Evolutionary conservation across 2,329 filamentous ascomycete genomes (phyloP).

Genomic region (Epichloe gansuensis): DNA sequence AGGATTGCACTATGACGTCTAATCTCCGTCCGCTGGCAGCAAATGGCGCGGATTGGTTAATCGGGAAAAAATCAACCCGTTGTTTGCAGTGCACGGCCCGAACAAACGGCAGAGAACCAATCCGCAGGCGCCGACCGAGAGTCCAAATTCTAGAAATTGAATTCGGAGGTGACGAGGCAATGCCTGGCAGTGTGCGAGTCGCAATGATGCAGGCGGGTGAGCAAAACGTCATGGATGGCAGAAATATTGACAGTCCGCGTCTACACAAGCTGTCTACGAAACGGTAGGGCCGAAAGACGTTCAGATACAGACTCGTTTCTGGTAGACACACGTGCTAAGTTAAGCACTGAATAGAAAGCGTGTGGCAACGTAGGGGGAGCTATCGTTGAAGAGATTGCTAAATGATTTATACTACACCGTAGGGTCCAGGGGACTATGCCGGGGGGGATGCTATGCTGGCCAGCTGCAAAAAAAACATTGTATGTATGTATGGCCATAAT

Average conservation of each 20-base stretch:
- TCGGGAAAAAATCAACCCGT: neutral
- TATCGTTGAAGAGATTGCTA: too few relatives aligned
- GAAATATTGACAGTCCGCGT: neutral
- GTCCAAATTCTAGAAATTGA: neutral
- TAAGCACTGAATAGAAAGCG: too few relatives aligned
- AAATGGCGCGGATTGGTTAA: neutral
- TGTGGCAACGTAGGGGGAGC: too few relatives aligned
- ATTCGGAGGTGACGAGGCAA: neutral
- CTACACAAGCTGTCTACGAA: too few relatives aligned
- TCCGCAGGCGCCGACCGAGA: neutral
- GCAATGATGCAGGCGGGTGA: neutral
- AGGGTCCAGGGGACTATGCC: too few relatives aligned
- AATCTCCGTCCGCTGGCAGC: neutral
- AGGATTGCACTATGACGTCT: neutral
- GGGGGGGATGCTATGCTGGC: too few relatives aligned
- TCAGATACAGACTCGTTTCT: too few relatives aligned
- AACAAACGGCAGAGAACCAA: neutral
- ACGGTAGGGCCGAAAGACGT: too few relatives aligned
- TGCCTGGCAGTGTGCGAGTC: neutral
- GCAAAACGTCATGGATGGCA: constrained; percentile 1
- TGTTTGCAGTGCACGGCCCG: neutral
- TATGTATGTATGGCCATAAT: too few relatives aligned
- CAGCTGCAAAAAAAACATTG: too few relatives aligned
- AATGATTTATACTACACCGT: too few relatives aligned
- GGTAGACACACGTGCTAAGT: too few relatives aligned